Evolutionary conservation across 2,329 filamentous ascomycete species (phyloP).

Genomic region (Alternaria sp.): DNA sequence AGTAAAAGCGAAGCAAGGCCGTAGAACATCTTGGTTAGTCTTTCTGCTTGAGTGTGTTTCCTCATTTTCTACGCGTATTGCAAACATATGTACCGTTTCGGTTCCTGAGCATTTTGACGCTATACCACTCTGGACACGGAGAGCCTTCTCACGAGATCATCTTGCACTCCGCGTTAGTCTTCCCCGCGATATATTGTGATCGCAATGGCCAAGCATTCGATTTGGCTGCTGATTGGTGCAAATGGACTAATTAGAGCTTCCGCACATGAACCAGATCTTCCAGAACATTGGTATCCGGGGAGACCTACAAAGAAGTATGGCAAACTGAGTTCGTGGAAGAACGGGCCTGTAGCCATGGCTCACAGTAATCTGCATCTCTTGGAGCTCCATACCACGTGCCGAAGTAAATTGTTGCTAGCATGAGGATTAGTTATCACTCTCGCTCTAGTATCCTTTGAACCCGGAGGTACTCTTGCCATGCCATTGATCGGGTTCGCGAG

Average conservation of each 20-base stretch:
- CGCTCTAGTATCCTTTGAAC: background rate
- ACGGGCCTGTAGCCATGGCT: conserved; percentile 8
- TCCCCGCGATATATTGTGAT: conserved; percentile 15
- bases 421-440: background rate
- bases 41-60: background rate
- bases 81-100: background rate
- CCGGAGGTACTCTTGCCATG: background rate
- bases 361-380: background rate
- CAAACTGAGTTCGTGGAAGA: conserved; percentile 7
- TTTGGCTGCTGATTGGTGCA: conserved; percentile 14
- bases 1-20: conserved; percentile 14
- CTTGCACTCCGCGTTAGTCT: background rate
- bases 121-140: conserved; percentile 14
- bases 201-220: background rate
- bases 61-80: background rate
- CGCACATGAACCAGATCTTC: conserved; percentile 8
- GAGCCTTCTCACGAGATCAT: background rate
- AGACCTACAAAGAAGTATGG: background rate
- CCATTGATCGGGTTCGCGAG: background rate
- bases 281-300: conserved; percentile 4
- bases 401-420: background rate
- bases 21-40: conserved; percentile 4
- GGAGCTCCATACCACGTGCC: background rate
- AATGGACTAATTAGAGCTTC: conserved; percentile 1
- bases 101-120: background rate